Base-by-base conservation (phyloP, 2,329 filamentous ascomycete species). In the Paecilomyces fulvus region DNA sequence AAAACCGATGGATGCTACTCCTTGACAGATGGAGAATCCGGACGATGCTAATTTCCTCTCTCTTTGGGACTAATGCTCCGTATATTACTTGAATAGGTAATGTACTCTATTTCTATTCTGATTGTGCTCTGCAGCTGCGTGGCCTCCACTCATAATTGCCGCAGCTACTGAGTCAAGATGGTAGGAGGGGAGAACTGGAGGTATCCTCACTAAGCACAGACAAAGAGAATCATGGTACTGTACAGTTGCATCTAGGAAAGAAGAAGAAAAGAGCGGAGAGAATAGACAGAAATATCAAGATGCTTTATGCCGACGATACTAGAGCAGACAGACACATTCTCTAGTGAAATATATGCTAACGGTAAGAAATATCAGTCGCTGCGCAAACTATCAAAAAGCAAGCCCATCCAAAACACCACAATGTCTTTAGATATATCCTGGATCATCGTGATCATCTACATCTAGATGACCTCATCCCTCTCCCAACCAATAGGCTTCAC, bases 401-500 rank as follows among this genome's bases (percentile, higher is more conserved):
- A 43, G 1, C 8, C 5, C 8, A 43, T 7, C n/a, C n/a, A 43
- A 17, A 43, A 43, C 1, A 37, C 12, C 33, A 49, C 2, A 21
- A 21, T 23, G 8, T 28, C 10, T 23, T 33, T 21, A 28, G 12
- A 52, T 52, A 20, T 33, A 20, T 21, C 1, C 12, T 52, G 12
- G 7, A 49, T 43, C 37, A 17, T 43, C 37, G 2, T 37, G 33
- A 43, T 43, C 37, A 17, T 43, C n/a, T 17, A 2, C 9, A 12
- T 54, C 72, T 63, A 79, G 54, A 94, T 83, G 37, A 95, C 84
- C 54, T 99, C 92, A 2, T 84, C 75, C 28, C 92, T 80, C 69
- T 96, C 91, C 82, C 89, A 99, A 0, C 94, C 94, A 0, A 79
- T 79, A 0, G 87, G 80, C 69, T 85, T 82, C 61, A 82, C 82